Conservation (phyloP, 2,329 filamentous ascomycete genomes). For the Dendrostoma leiphaemia region DNA sequence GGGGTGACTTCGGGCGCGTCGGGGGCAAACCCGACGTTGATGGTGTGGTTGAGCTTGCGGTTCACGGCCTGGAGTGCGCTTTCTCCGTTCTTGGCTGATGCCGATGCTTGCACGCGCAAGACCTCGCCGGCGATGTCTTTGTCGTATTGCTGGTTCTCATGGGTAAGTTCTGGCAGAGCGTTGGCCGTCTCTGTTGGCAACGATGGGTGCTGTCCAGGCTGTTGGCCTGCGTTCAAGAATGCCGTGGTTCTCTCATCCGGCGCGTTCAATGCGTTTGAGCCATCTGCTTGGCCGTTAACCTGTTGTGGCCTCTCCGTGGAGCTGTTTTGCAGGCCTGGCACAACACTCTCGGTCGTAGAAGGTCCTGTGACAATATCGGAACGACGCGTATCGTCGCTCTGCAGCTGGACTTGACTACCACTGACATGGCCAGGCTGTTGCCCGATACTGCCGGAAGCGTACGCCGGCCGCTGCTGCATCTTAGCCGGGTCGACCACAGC, state of each 20-base stretch:
- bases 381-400: slow-evolving; percentile 16
- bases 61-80: slow-evolving; percentile 57
- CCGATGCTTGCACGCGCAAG: slow-evolving; percentile 55
- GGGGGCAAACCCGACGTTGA: slow-evolving; percentile 46
- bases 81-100: slow-evolving; percentile 50
- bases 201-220: slow-evolving; percentile 4
- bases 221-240: slow-evolving; percentile 26
- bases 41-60: slow-evolving; percentile 64
- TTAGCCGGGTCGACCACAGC: slow-evolving; percentile 27
- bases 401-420: background rate
- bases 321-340: slow-evolving; percentile 9
- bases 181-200: background rate
- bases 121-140: slow-evolving; percentile 59
- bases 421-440: slow-evolving; percentile 18
- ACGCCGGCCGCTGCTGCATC: slow-evolving; percentile 20
- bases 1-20: slow-evolving; percentile 53
- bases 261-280: slow-evolving; percentile 15
- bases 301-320: background rate
- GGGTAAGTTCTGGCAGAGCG: slow-evolving; percentile 52
- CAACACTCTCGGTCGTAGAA: slow-evolving; percentile 22
- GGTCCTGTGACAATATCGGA: slow-evolving; percentile 21
- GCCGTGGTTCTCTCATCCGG: slow-evolving; percentile 21
- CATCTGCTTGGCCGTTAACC: background rate
- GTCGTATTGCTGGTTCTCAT: slow-evolving; percentile 64
- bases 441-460: slow-evolving; percentile 11